phyloP scores from a whole-genome alignment of 257 asterid species.

The Solanum medicagineum region DNA sequence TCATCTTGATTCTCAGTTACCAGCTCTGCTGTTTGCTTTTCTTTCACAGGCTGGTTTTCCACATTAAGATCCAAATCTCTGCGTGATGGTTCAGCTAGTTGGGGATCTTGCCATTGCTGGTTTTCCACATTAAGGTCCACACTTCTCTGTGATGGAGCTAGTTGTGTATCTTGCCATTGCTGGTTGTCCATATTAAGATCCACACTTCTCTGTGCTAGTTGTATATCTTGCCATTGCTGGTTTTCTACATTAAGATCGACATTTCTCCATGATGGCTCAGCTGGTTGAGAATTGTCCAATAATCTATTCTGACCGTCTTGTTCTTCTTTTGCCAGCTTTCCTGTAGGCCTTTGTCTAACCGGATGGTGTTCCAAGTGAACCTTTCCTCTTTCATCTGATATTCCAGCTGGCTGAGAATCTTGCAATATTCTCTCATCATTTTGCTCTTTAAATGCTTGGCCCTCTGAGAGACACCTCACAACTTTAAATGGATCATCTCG shows the following conservation, averaged over 20 bases:
- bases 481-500: background rate
- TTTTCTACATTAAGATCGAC: no score
- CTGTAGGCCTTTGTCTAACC: background rate
- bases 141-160: background rate
- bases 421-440: background rate
- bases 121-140: background rate
- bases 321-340: background rate
- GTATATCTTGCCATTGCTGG: background rate
- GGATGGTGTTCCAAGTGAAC: background rate
- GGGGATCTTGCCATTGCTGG: background rate
- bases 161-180: background rate
- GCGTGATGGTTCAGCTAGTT: background rate
- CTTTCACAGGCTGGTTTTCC: background rate
- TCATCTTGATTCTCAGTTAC: conserved; percentile 4
- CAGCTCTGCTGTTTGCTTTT: background rate
- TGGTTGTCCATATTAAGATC: background rate
- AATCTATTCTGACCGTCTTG: background rate
- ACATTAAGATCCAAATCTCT: background rate
- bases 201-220: background rate
- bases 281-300: background rate
- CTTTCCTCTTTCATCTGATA: background rate
- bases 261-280: background rate
- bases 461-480: background rate
- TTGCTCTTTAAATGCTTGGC: background rate
- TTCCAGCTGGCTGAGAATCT: background rate